phyloP scores from a whole-genome alignment of 2,329 filamentous ascomycete genomes.

The Colletotrichum navitas region DNA sequence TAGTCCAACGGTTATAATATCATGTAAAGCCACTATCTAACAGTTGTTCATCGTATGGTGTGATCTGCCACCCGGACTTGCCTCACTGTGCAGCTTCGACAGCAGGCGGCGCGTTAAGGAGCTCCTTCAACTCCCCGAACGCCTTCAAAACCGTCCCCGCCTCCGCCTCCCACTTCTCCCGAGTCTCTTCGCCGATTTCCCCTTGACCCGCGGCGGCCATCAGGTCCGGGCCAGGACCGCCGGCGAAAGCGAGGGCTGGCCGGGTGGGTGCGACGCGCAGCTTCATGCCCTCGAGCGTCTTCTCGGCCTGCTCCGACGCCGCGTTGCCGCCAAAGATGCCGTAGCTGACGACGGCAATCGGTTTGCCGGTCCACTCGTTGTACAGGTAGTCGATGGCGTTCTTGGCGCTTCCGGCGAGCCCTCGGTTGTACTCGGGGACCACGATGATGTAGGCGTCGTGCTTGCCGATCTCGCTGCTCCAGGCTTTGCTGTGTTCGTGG shows the following conservation, averaged over 20 bases:
- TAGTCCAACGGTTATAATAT: neutral
- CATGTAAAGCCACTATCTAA: no score
- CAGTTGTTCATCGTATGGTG: neutral
- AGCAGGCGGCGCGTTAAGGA: constrained; percentile 40
- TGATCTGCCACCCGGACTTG: neutral
- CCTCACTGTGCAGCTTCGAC: neutral
- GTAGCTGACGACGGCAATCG: constrained; percentile 66
- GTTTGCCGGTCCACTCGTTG: constrained; percentile 70
- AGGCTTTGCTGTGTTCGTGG: constrained; percentile 57
- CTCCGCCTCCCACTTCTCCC: constrained; percentile 44
- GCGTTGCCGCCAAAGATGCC: constrained; percentile 58
- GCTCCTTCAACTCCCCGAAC: constrained; percentile 47
- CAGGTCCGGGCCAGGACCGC: constrained; percentile 43
- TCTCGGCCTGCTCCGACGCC: constrained; percentile 46
- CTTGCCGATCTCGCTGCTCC: constrained; percentile 58
- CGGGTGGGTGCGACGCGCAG: constrained; percentile 50
- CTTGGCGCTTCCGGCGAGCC: constrained; percentile 66
- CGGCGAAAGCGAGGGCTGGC: constrained; percentile 49
- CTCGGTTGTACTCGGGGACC: constrained; percentile 69
- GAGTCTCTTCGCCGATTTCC: constrained; percentile 44
- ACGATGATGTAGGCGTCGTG: constrained; percentile 59
- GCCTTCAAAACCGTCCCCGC: constrained; percentile 43
- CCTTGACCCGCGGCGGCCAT: constrained; percentile 44
- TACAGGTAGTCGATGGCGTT: constrained; percentile 73
- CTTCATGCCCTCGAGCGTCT: constrained; percentile 48